Conservation (phyloP, 257 asterid genomes). For the Nicotiana obtusifolia region DNA sequence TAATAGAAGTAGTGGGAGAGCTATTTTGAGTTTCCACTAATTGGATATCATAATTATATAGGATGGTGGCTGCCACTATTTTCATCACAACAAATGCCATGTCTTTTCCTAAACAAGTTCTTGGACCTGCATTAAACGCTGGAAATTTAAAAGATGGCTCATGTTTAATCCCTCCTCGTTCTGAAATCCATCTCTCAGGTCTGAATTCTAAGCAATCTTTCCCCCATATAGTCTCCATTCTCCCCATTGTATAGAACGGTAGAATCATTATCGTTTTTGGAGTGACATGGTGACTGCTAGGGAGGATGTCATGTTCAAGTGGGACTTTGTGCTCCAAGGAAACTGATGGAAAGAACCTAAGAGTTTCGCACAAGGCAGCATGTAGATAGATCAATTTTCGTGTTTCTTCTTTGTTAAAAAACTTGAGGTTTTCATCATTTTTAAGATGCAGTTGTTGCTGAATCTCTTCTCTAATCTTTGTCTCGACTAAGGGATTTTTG, state of each 20-base stretch:
- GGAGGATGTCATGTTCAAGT: constrained; percentile 5
- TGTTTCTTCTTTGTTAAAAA: neutral
- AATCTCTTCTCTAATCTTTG: neutral
- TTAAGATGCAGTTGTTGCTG: neutral
- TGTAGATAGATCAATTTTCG: constrained; percentile 7
- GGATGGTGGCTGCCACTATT: neutral
- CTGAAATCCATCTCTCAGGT: constrained; percentile 5
- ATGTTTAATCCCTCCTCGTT: neutral
- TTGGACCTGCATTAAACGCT: neutral
- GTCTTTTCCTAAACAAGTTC: neutral
- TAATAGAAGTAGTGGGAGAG: neutral
- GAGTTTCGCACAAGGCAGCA: constrained; percentile 6
- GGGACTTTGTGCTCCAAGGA: constrained; percentile 5
- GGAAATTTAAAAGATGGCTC: neutral
- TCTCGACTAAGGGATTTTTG: neutral
- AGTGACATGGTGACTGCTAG: neutral
- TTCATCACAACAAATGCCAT: constrained; percentile 2
- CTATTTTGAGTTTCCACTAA: neutral
- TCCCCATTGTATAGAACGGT: constrained; percentile 1
- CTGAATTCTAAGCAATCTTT: constrained; percentile 9
- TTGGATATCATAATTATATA: neutral
- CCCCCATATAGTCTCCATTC: constrained; percentile 2
- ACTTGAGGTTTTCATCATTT: neutral
- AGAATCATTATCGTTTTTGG: constrained; percentile 2
- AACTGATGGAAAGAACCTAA: neutral